These are phyloP conservation scores for Colletotrichum tamarilloi DNA, from an alignment of 2,329 filamentous ascomycete species.

Conservation along the genomic window DNA sequence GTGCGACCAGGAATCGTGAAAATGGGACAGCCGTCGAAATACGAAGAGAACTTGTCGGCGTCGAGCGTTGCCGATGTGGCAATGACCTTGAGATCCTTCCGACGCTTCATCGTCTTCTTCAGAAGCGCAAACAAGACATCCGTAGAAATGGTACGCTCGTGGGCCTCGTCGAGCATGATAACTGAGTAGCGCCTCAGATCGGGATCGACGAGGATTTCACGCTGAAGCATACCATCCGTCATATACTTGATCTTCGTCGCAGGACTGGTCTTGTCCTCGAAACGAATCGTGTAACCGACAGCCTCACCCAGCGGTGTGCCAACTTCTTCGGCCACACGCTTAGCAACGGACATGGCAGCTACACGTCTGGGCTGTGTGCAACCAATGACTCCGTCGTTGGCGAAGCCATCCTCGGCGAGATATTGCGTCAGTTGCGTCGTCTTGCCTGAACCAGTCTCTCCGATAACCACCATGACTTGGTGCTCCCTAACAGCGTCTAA, in stretches of 20 bases:
- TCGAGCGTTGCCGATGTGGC: slow-evolving; percentile 97
- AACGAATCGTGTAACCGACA: slow-evolving; percentile 97
- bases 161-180: slow-evolving; percentile 98
- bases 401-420: slow-evolving; percentile 90
- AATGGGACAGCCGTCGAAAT: slow-evolving; percentile 96
- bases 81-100: slow-evolving; percentile 92
- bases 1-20: slow-evolving; percentile 96
- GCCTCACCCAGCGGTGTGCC: slow-evolving; percentile 91
- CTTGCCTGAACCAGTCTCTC: slow-evolving; percentile 97
- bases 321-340: slow-evolving; percentile 95
- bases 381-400: slow-evolving; percentile 87
- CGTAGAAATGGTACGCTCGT: slow-evolving; percentile 96
- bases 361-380: slow-evolving; percentile 98
- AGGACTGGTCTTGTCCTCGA: slow-evolving; percentile 91
- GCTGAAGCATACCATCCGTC: slow-evolving; percentile 98
- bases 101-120: slow-evolving; percentile 89
- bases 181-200: slow-evolving; percentile 91
- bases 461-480: slow-evolving; percentile 94
- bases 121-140: slow-evolving; percentile 94
- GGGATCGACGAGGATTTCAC: slow-evolving; percentile 93
- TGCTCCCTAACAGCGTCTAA: slow-evolving; percentile 89
- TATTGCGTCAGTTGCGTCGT: slow-evolving; percentile 98
- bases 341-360: slow-evolving; percentile 96
- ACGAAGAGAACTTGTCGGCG: slow-evolving; percentile 96
- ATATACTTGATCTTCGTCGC: slow-evolving; percentile 98